Conservation (phyloP, 2,329 filamentous ascomycete species). For the Celoporthe dispersa region DNA sequence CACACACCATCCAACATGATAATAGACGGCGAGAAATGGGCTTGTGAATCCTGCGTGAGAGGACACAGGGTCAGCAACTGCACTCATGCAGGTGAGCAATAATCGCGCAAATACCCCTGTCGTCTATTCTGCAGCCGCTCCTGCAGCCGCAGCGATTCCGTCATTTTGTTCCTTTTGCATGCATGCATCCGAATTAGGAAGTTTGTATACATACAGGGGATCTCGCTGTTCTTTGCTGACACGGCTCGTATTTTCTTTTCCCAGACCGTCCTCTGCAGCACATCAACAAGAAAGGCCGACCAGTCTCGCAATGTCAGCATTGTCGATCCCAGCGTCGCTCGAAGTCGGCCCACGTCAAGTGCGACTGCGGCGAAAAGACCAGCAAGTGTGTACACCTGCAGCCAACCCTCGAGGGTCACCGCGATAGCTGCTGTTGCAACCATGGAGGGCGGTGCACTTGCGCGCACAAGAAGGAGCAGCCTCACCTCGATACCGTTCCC, state of each 20-base stretch:
- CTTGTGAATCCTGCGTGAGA: constrained; percentile 96
- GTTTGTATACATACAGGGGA: neutral
- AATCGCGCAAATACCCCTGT: constrained; percentile 30
- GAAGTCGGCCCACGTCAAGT: constrained; percentile 91
- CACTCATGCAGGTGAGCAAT: constrained; percentile 84
- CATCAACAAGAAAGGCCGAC: constrained; percentile 97
- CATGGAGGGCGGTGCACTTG: constrained; percentile 71
- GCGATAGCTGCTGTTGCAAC: constrained; percentile 72
- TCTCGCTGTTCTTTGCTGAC: constrained; percentile 17
- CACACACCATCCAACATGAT: constrained; percentile 60
- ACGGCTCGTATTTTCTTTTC: constrained; percentile 8
- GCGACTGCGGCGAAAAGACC: constrained; percentile 94
- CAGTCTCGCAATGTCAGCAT: constrained; percentile 96
- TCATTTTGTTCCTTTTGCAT: neutral
- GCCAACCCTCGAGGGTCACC: constrained; percentile 60
- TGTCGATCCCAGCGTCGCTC: constrained; percentile 96
- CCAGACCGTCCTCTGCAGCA: constrained; percentile 88
- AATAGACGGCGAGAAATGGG: constrained; percentile 95
- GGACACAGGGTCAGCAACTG: constrained; percentile 99
- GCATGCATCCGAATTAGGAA: constrained; percentile 1
- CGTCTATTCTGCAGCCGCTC: constrained; percentile 7
- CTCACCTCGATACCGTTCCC: constrained; percentile 63
- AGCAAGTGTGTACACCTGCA: constrained; percentile 69
- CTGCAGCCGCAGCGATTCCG: constrained; percentile 8
- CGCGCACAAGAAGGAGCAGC: constrained; percentile 64